phyloP scores from a whole-genome alignment of 1,284 basidiomycete species.

The Takashimella tepidaria region DNA sequence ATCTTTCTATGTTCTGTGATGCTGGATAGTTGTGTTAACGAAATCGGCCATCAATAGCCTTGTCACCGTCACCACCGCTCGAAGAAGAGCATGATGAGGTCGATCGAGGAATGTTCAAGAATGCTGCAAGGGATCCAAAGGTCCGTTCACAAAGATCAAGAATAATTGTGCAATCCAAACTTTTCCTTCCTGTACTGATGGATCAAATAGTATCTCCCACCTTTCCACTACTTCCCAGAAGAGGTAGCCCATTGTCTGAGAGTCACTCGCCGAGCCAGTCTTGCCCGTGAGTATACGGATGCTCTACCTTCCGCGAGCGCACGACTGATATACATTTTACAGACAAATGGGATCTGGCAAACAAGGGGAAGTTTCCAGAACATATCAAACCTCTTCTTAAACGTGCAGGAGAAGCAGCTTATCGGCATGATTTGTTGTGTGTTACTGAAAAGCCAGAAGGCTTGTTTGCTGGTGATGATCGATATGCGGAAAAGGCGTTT shows the following conservation, averaged over 20 bases:
- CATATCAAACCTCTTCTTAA: constrained; percentile 67
- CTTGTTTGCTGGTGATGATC: constrained; percentile 8
- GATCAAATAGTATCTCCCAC: constrained; percentile 27
- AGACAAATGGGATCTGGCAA: constrained; percentile 33
- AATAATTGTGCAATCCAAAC: too few species aligned
- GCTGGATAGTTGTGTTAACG: too few species aligned
- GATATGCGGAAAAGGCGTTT: constrained; percentile 25
- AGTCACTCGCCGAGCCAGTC: constrained; percentile 19
- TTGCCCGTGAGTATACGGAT: constrained; percentile 18
- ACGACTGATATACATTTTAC: background rate
- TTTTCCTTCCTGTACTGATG: background rate
- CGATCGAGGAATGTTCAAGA: constrained; percentile 28
- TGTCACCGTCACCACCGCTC: constrained; percentile 10
- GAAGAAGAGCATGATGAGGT: constrained; percentile 4
- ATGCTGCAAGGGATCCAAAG: constrained; percentile 23
- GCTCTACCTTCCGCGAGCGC: background rate
- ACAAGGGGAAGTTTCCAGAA: constrained; percentile 83
- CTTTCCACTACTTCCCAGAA: constrained; percentile 28
- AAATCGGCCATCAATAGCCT: too few species aligned
- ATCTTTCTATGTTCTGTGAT: too few species aligned
- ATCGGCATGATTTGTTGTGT: constrained; percentile 55
- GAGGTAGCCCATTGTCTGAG: constrained; percentile 22
- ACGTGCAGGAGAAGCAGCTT: constrained; percentile 68
- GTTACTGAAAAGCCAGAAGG: constrained; percentile 20
- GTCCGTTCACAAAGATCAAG: constrained; percentile 13